Conservation (phyloP, 768 basidiomycete genomes). For the Gymnopilus dilepis region DNA sequence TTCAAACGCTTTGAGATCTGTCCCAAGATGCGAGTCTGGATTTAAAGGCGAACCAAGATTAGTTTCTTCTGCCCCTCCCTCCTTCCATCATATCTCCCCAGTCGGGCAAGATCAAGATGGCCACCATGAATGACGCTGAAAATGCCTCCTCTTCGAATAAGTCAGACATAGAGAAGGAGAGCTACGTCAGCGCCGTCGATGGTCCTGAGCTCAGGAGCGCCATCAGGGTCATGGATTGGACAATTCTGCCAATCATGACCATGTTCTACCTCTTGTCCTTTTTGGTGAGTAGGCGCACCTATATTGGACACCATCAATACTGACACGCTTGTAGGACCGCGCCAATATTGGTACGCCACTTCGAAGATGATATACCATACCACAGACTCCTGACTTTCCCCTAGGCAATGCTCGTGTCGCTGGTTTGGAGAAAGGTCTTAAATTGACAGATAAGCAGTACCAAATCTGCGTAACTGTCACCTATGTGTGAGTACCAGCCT, state of each 20-base stretch:
- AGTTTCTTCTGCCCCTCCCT: neutral
- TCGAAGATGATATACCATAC: neutral
- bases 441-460: conserved; percentile 44
- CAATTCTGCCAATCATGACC: conserved; percentile 40
- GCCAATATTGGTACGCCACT: conserved; percentile 37
- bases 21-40: neutral
- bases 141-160: conserved; percentile 13
- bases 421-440: conserved; percentile 50
- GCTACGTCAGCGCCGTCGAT: conserved; percentile 4
- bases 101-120: neutral
- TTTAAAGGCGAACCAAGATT: neutral
- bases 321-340: conserved; percentile 33
- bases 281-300: conserved; percentile 30
- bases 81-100: neutral
- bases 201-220: conserved; percentile 22
- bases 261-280: conserved; percentile 45
- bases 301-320: neutral
- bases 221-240: conserved; percentile 35
- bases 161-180: conserved; percentile 18
- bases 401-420: conserved; percentile 54
- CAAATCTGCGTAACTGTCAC: conserved; percentile 41
- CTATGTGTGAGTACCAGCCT: conserved; percentile 31
- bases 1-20: neutral
- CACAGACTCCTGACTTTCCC: neutral
- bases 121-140: neutral